A percentile compares a stretch with the other conserved stretches of the same genome.
Conservation (phyloP, 139 green algal species). For the Diplosphaera chodatii region DNA sequence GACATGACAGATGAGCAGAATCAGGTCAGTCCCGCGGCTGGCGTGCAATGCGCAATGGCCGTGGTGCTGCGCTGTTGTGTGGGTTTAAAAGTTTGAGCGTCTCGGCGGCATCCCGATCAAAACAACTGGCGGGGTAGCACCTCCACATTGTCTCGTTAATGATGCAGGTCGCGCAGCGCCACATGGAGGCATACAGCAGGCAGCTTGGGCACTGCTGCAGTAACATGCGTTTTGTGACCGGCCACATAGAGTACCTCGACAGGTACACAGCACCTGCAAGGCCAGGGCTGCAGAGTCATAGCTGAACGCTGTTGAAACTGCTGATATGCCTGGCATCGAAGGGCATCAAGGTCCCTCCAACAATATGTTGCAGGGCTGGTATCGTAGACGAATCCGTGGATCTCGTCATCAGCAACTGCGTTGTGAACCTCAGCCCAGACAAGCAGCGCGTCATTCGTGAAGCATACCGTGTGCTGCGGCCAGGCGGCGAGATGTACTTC, state of each 20-base stretch:
- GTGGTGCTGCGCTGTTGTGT: background rate
- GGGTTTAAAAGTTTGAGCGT: too few relatives aligned
- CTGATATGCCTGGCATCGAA: too few relatives aligned
- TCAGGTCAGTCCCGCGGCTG: slow-evolving; percentile 11
- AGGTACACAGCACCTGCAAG: too few relatives aligned
- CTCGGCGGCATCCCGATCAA: too few relatives aligned
- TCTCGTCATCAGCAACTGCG: slow-evolving; percentile 95
- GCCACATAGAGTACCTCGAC: slow-evolving; percentile 87
- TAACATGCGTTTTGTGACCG: slow-evolving; percentile 87
- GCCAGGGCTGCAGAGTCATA: too few relatives aligned
- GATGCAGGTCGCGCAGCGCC: slow-evolving; percentile 57
- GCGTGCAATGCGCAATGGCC: background rate
- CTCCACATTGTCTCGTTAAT: background rate
- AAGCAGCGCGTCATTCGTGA: slow-evolving; percentile 61
- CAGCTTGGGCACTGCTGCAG: slow-evolving; percentile 58
- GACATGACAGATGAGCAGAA: slow-evolving; percentile 96
- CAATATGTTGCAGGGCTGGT: slow-evolving; percentile 40
- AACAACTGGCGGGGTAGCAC: too few relatives aligned
- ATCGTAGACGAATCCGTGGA: slow-evolving; percentile 71
- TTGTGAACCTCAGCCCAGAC: slow-evolving; percentile 86
- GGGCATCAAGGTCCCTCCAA: too few relatives aligned
- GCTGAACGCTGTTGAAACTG: too few relatives aligned
- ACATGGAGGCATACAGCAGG: slow-evolving; percentile 19
- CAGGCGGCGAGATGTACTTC: slow-evolving; percentile 95
- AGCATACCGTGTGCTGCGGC: slow-evolving; percentile 66